Evolutionary conservation across 179 eudicot species (phyloP), one percentile per base, ranked within the genome.

Genomic region (Drosera spatulata): DNA sequence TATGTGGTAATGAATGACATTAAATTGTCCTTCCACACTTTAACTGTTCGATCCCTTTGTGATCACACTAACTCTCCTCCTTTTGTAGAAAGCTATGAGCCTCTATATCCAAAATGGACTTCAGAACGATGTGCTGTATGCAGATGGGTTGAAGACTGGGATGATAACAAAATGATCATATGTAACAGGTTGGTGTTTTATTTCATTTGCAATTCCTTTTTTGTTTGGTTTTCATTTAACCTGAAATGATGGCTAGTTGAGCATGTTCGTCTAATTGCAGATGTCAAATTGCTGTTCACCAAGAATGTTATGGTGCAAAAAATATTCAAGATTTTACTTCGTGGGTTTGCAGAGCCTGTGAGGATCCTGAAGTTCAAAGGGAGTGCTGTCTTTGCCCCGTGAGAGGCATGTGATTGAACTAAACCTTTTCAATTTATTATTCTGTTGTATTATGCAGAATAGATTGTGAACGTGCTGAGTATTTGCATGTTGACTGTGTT

Each of bases 291-390:
- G 99, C 97, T 53, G 99, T 93, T 52, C 99, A 93, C 69, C 94
- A 89, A 73, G 97, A 89, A 78, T 93, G 97, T 63, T 93, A 89
- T 66, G 95, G 99, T 54, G 91, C 71, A 52, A 73, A 72, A 56
- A 62, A 71, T 70, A 69, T 73, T 74, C 75, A 71, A 53, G 87
- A 93, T 73, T 76, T 80, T 58, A 80, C 94, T 56, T 80, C 86
- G 54, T 93, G 99, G 99, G 91, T 93, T 50, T 93, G 99, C 74
- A 81, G 95, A 80, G 94, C 88, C 44, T 93, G 99, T 77, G 97
- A 89, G 73, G 73, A 70, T 54, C 86, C 97, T 56, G 75, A 75
- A 58, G 50, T 79, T 63, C 70, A 78, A 69, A 76, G 81, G 61
- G 91, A 83, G 71, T 89, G 99, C 69, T 93, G 94, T 70, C 95